Evolutionary conservation across 2,329 filamentous ascomycete genomes (phyloP).

Genomic region (Fusarium succisae): DNA sequence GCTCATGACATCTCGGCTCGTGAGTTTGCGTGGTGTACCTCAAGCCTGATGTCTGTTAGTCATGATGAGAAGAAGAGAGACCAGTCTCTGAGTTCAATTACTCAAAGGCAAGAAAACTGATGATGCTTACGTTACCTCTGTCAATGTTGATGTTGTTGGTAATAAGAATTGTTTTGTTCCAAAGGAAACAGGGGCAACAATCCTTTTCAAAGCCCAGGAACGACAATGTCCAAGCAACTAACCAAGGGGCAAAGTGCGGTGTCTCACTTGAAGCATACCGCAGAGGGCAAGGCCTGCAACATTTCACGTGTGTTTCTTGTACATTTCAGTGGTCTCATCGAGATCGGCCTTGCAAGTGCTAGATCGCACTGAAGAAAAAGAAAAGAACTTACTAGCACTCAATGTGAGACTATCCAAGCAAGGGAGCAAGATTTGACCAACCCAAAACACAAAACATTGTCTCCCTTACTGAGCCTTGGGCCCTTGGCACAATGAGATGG

Average conservation of each 20-base stretch:
- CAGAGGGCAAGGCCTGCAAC: neutral
- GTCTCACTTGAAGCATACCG: slow-evolving; percentile 11
- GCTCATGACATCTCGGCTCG: neutral
- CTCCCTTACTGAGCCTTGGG: slow-evolving; percentile 25
- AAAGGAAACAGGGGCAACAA: slow-evolving; percentile 5
- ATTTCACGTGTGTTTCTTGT: neutral
- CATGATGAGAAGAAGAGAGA: neutral
- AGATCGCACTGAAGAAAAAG: neutral
- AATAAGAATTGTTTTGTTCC: slow-evolving; percentile 18
- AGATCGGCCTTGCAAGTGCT: neutral
- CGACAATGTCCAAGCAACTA: slow-evolving; percentile 10
- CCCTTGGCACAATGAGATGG: slow-evolving; percentile 1
- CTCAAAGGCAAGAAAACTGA: neutral
- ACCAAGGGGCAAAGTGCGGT: neutral
- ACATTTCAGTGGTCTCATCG: neutral
- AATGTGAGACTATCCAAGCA: neutral
- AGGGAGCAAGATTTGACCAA: slow-evolving; percentile 9
- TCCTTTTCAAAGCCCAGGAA: slow-evolving; percentile 5
- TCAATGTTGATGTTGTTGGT: slow-evolving; percentile 12
- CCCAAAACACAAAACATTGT: neutral
- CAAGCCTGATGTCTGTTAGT: neutral
- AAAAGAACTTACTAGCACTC: neutral
- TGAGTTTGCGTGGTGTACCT: neutral
- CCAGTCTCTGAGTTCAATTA: neutral
- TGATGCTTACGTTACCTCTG: slow-evolving; percentile 7